Percentiles rank a stretch among this genome's conserved stretches.
These are phyloP conservation scores for Hypoxylon sp. DNA, from an alignment of 2,329 filamentous ascomycete genomes.

Conservation along the genomic window DNA sequence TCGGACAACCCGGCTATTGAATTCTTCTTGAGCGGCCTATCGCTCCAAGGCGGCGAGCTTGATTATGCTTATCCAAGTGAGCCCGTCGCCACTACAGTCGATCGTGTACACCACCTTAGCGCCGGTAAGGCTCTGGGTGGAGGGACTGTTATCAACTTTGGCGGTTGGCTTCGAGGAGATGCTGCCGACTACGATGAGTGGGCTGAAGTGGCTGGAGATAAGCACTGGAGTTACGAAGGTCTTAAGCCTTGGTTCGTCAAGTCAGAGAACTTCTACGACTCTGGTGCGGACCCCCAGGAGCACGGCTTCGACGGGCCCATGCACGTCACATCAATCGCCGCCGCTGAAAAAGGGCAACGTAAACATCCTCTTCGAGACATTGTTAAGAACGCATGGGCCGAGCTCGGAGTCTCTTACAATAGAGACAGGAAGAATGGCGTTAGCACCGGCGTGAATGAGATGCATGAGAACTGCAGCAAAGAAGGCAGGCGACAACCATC, in stretches of 20 bases:
- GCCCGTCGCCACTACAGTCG: constrained; percentile 37
- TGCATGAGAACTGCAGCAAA: constrained; percentile 47
- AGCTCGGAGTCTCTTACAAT: constrained; percentile 56
- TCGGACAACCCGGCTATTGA: constrained; percentile 41
- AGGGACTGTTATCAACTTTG: constrained; percentile 49
- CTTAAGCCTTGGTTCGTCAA: constrained; percentile 64
- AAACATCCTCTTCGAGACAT: constrained; percentile 58
- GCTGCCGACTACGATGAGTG: constrained; percentile 50
- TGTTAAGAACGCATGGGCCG: constrained; percentile 58
- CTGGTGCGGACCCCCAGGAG: constrained; percentile 53
- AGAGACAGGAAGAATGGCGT: constrained; percentile 52
- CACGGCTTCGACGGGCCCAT: constrained; percentile 59
- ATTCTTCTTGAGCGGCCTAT: constrained; percentile 46
- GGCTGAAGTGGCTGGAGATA: constrained; percentile 42
- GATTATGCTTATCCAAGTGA: constrained; percentile 49
- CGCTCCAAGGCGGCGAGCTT: constrained; percentile 45
- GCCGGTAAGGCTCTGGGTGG: constrained; percentile 49
- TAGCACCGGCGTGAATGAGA: constrained; percentile 55
- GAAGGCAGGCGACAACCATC: constrained; percentile 44
- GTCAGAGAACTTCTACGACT: constrained; percentile 54
- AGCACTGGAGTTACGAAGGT: constrained; percentile 61
- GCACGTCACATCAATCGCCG: constrained; percentile 51
- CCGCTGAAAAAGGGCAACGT: constrained; percentile 50
- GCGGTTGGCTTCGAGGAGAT: constrained; percentile 50
- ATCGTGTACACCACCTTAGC: constrained; percentile 43